Evolutionary conservation across 495 filamentous ascomycete genomes (phyloP), one percentile per base, ranked within the genome.

Genomic region (Tetracladium setigerum): DNA sequence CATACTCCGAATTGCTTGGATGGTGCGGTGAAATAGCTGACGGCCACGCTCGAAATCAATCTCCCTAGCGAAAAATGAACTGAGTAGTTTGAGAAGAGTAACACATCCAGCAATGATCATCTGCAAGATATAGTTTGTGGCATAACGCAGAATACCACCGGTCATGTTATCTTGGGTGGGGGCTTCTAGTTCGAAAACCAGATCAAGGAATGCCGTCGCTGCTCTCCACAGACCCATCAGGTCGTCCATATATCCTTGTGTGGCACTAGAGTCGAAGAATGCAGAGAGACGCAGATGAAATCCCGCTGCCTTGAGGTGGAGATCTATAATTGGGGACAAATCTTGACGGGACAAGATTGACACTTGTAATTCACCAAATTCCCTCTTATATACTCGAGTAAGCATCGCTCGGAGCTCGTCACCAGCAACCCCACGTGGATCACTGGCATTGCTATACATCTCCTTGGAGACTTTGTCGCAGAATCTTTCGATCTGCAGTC

Each of bases 101-200:
- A 91, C 94, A 13, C 86, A 87, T 1, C 81, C 86, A 32, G 89
- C 89, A 32, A 94, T 82, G 57, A 94, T 81, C 84, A 95, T 95
- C 65, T 95, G 89, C 55, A 89, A 82, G 44, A 95, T 75, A 61
- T 95, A 95, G 59, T 91, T 89, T 34, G 86, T 86, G 14, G 82
- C 78, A 57, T 85, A 89, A 15, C 72, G 71, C 11, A 95, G 67
- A 15, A 84, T 70, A 44, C 60, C 61, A 57, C 42, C 46, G 16
- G 17, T 47, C 22, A 50, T 39, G 16, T 49, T 49, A 16, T 22
- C 65, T 54, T 38, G 67, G 64, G 44, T 64, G 62, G 33, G 68
- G 58, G 71, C 67, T 52, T 81, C 74, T 2, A 82, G 65, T 13
- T 77, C 73, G 56, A 91, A 76, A 12, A 84, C 79, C 36, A 73